These are phyloP conservation scores for Backusella liffmaniae DNA, from an alignment of 192 early-diverging fungal genomes.

Conservation along the genomic window DNA sequence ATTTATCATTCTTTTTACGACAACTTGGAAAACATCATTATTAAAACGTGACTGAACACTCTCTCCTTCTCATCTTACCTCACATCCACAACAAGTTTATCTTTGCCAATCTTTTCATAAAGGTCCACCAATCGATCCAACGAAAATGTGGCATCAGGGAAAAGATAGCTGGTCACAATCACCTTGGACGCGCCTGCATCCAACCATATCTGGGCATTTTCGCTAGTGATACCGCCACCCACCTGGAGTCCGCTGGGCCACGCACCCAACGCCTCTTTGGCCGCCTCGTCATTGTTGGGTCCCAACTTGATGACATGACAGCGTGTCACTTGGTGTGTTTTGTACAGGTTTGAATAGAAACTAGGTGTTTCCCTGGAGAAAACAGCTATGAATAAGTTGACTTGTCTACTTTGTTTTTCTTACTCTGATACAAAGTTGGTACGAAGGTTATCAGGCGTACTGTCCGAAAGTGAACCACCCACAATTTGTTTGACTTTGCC, in stretches of 20 bases:
- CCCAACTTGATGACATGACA: slow-evolving; percentile 98
- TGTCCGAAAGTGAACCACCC: slow-evolving; percentile 84
- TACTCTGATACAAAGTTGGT: slow-evolving; percentile 95
- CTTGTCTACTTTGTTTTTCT: background rate
- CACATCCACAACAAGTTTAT: slow-evolving; percentile 78
- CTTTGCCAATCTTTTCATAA: slow-evolving; percentile 59
- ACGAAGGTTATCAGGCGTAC: slow-evolving; percentile 52
- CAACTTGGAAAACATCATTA: slow-evolving; percentile 53
- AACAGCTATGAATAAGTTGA: background rate
- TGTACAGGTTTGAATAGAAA: slow-evolving; percentile 87
- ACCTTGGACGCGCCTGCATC: slow-evolving; percentile 87
- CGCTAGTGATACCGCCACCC: slow-evolving; percentile 88
- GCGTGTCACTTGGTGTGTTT: slow-evolving; percentile 64
- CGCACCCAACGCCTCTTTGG: slow-evolving; percentile 72
- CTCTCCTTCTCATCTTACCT: slow-evolving; percentile 39
- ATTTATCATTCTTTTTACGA: slow-evolving; percentile 61
- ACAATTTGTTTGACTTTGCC: slow-evolving; percentile 99
- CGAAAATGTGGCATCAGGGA: slow-evolving; percentile 76
- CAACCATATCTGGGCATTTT: slow-evolving; percentile 90
- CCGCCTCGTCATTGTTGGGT: slow-evolving; percentile 81
- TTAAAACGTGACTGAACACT: no score
- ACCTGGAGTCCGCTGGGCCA: slow-evolving; percentile 92
- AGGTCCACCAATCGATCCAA: slow-evolving; percentile 59
- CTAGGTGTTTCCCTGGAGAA: slow-evolving; percentile 59
- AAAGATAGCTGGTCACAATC: slow-evolving; percentile 95